These are phyloP conservation scores for Beauveria pseudobassiana DNA, from an alignment of 2,329 filamentous ascomycete genomes.

Conservation along the genomic window DNA sequence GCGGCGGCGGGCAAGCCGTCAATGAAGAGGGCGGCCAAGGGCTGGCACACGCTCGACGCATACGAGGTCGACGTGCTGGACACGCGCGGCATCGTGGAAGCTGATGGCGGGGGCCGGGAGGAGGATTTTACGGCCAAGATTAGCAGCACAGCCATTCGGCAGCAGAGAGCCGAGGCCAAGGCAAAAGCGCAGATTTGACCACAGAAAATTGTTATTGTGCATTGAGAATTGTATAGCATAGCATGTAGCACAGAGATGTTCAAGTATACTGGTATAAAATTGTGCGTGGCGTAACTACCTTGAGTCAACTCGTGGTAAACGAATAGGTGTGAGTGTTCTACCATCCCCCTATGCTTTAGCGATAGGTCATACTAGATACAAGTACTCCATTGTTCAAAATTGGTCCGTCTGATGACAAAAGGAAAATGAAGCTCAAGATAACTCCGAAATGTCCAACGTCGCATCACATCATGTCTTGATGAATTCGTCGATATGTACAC, in stretches of 20 bases:
- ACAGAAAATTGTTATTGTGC: too few relatives aligned
- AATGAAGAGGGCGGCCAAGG: slow-evolving; percentile 71
- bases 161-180: slow-evolving; percentile 33
- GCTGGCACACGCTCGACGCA: slow-evolving; percentile 68
- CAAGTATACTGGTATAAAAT: background rate
- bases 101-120: slow-evolving; percentile 20
- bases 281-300: background rate
- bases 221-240: background rate
- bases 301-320: background rate
- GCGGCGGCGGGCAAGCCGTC: slow-evolving; percentile 73
- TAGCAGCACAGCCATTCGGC: slow-evolving; percentile 79
- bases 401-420: background rate
- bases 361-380: background rate
- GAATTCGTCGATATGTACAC: slow-evolving; percentile 52
- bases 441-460: background rate
- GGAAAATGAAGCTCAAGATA: background rate
- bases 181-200: slow-evolving; percentile 9
- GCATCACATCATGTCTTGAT: slow-evolving; percentile 20
- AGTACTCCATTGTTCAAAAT: background rate
- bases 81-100: slow-evolving; percentile 34
- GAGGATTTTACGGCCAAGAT: slow-evolving; percentile 71
- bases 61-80: slow-evolving; percentile 89
- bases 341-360: background rate
- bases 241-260: background rate
- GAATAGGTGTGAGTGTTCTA: background rate